Conservation (phyloP, 306 rosid species). For the Vicia villosa region DNA sequence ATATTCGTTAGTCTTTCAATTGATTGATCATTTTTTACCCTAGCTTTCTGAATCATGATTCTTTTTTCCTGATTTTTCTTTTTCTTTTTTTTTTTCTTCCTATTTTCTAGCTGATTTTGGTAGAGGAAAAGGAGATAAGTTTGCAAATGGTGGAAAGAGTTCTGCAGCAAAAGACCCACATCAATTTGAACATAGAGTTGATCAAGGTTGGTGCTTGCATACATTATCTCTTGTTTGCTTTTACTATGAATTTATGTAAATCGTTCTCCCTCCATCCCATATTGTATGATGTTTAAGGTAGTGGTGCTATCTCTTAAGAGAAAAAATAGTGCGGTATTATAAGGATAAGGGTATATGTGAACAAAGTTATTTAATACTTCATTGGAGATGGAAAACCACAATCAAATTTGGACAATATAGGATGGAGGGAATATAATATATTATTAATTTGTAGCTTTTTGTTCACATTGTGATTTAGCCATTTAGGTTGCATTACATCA, state of each 20-base stretch:
- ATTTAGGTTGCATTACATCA: conserved; percentile 26
- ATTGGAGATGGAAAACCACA: neutral
- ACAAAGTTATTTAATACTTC: neutral
- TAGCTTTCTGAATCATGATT: conserved; percentile 1
- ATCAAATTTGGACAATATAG: neutral
- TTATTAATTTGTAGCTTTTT: conserved; percentile 10
- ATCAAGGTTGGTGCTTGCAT: conserved; percentile 58
- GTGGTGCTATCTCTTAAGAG: neutral
- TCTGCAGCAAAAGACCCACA: conserved; percentile 47
- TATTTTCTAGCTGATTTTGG: too few species aligned
- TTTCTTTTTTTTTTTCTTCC: conserved; percentile 36
- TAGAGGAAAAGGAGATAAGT: conserved; percentile 62
- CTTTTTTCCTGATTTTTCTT: conserved; percentile 17
- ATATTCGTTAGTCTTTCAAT: neutral
- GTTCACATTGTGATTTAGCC: conserved; percentile 5
- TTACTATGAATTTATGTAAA: conserved; percentile 20
- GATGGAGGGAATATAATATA: neutral
- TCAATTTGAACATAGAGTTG: conserved; percentile 58
- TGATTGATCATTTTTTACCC: conserved; percentile 11
- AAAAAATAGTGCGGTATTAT: neutral
- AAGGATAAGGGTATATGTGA: neutral
- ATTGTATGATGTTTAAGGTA: neutral
- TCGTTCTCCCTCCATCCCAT: neutral
- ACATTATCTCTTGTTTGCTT: conserved; percentile 19
- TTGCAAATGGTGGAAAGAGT: conserved; percentile 48